phyloP scores from a whole-genome alignment of 148 eudicot species.

The Heliamphora exappendiculata region DNA sequence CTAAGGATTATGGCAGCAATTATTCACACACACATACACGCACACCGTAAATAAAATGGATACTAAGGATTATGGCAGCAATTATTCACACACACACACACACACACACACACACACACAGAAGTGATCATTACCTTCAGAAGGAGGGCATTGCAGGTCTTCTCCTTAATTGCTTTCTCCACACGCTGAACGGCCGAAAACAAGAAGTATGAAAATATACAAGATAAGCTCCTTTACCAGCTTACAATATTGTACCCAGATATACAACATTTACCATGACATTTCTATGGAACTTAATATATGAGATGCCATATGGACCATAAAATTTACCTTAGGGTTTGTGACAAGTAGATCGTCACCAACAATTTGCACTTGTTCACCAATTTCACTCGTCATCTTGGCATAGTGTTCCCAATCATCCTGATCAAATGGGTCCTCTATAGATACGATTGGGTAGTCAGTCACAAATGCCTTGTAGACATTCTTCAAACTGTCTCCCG shows the following conservation, averaged over 20 bases:
- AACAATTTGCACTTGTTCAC: slow-evolving; percentile 67
- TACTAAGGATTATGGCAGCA: not conserved
- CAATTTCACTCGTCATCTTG: slow-evolving; percentile 53
- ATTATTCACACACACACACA: not conserved
- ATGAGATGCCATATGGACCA: not conserved
- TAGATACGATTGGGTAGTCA: slow-evolving; percentile 79
- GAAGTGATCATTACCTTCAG: slow-evolving; percentile 32
- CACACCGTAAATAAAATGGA: not conserved
- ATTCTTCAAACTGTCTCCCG: slow-evolving; percentile 58
- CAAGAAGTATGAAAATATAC: not conserved
- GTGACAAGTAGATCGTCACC: slow-evolving; percentile 78
- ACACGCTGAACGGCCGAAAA: slow-evolving; percentile 27
- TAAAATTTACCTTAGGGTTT: slow-evolving; percentile 53
- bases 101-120: not conserved
- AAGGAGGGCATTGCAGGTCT: slow-evolving; percentile 54
- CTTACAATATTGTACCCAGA: not conserved
- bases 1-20: not conserved
- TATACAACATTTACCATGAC: not conserved
- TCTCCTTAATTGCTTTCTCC: slow-evolving; percentile 44
- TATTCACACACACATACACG: too few species aligned
- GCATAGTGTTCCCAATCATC: slow-evolving; percentile 78
- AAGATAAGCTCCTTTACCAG: not conserved
- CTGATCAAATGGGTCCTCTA: slow-evolving; percentile 78
- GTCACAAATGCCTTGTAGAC: slow-evolving; percentile 63
- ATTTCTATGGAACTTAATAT: not conserved